Percentiles rank a stretch among this genome's conserved stretches.
Evolutionary conservation across 371 early-diverging fungal genomes (phyloP).

Genomic region (Circinella minor): DNA sequence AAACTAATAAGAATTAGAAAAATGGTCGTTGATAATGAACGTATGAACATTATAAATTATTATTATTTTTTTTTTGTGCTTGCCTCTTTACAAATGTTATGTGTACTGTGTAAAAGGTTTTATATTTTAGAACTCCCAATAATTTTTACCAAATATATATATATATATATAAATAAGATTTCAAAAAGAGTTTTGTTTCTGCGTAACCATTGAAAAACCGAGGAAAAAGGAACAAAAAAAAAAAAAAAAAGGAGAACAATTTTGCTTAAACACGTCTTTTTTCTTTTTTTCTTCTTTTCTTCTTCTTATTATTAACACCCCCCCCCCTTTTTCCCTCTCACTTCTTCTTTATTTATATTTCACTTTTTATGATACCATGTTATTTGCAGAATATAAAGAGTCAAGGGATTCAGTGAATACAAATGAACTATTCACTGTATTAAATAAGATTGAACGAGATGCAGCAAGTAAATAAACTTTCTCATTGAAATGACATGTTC

Average conservation of each 20-base stretch:
- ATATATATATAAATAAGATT: too few species aligned
- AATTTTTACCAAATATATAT: too few species aligned
- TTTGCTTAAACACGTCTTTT: background rate
- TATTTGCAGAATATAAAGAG: slow-evolving; percentile 4
- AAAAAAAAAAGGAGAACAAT: too few species aligned
- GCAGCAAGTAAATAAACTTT: slow-evolving; percentile 9
- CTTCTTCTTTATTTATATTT: background rate
- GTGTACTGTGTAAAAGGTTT: background rate
- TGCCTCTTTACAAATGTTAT: background rate
- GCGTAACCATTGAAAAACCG: too few species aligned
- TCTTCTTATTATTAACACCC: too few species aligned
- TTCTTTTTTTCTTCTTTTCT: too few species aligned
- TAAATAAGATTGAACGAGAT: slow-evolving; percentile 2
- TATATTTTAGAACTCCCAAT: too few species aligned
- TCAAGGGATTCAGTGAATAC: background rate
- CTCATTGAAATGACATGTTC: too few species aligned
- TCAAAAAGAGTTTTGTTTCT: too few species aligned
- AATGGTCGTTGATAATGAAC: background rate
- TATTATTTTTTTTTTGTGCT: too few species aligned
- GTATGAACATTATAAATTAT: background rate
- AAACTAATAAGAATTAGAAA: background rate
- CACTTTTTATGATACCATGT: slow-evolving; percentile 10
- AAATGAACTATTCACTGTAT: slow-evolving; percentile 1
- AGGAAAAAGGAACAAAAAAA: too few species aligned
- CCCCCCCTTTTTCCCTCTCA: background rate